These are phyloP conservation scores for Blastobotrys apis DNA, from an alignment of 1,139 yeast species.

Conservation along the genomic window DNA sequence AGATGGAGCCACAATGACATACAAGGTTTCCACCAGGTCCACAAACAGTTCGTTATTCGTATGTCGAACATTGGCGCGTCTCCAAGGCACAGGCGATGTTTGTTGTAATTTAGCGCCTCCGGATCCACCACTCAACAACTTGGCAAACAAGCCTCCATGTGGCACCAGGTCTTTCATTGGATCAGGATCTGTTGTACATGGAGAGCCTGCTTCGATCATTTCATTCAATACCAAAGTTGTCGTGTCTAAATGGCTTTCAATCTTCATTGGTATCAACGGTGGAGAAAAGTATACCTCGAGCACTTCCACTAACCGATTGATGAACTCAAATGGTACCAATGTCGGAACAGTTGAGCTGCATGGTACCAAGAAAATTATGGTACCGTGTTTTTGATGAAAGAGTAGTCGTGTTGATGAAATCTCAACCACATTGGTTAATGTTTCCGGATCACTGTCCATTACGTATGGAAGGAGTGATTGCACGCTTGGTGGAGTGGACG, in stretches of 20 bases:
- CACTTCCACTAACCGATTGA: constrained; percentile 48
- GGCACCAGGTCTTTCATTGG: constrained; percentile 68
- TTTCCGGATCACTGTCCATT: constrained; percentile 19
- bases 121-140: constrained; percentile 24
- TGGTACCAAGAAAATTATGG: constrained; percentile 32
- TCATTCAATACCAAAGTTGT: constrained; percentile 58
- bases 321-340: constrained; percentile 52
- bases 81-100: constrained; percentile 53
- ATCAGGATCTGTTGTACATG: constrained; percentile 69
- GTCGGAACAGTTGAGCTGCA: constrained; percentile 37
- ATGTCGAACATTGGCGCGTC: constrained; percentile 59
- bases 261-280: constrained; percentile 52
- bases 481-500: constrained; percentile 50
- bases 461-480: constrained; percentile 39
- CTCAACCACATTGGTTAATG: constrained; percentile 21
- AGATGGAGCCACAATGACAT: constrained; percentile 39
- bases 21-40: constrained; percentile 63
- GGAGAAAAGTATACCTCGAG: constrained; percentile 57
- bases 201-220: constrained; percentile 67
- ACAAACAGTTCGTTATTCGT: constrained; percentile 78
- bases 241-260: constrained; percentile 63
- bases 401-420: constrained; percentile 33
- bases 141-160: constrained; percentile 35
- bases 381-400: constrained; percentile 31
- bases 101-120: constrained; percentile 14